Conservation (phyloP, 1,284 basidiomycete genomes). For the Meripilus lineatus region DNA sequence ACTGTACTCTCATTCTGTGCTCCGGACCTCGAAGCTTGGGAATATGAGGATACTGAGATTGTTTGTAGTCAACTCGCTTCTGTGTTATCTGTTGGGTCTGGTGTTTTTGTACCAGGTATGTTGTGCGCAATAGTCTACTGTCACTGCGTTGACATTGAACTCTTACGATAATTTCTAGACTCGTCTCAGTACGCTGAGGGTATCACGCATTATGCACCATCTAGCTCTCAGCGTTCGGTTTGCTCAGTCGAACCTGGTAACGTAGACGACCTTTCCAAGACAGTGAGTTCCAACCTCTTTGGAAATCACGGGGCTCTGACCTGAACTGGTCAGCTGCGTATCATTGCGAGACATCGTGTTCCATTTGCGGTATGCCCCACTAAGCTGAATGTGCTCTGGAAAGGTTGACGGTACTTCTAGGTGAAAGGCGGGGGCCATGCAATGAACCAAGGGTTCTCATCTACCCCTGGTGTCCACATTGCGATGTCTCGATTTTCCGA, state of each 20-base stretch:
- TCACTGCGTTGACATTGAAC: too few relatives aligned
- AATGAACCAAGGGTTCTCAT: conserved; percentile 44
- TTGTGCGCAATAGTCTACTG: too few relatives aligned
- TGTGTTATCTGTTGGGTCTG: too few relatives aligned
- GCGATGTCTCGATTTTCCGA: conserved; percentile 39
- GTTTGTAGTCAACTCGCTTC: too few relatives aligned
- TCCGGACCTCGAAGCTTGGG: too few relatives aligned
- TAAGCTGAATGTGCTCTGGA: too few relatives aligned
- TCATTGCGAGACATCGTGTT: conserved; percentile 34
- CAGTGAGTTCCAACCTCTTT: conserved; percentile 15
- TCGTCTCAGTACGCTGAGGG: conserved; percentile 13
- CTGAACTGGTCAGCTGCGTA: conserved; percentile 36
- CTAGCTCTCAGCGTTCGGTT: conserved; percentile 20
- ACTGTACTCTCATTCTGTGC: too few relatives aligned
- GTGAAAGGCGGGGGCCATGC: conserved; percentile 49
- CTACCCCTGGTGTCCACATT: conserved; percentile 49
- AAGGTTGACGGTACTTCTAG: too few relatives aligned
- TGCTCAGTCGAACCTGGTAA: conserved; percentile 23
- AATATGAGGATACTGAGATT: too few relatives aligned
- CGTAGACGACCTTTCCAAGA: conserved; percentile 22
- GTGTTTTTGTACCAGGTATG: too few relatives aligned
- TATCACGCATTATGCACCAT: conserved; percentile 25
- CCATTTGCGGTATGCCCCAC: conserved; percentile 38
- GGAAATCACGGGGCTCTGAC: background rate
- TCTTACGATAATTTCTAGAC: too few relatives aligned